Evolutionary conservation across 2,329 filamentous ascomycete species (phyloP).

Genomic region (Septoria petroselini): DNA sequence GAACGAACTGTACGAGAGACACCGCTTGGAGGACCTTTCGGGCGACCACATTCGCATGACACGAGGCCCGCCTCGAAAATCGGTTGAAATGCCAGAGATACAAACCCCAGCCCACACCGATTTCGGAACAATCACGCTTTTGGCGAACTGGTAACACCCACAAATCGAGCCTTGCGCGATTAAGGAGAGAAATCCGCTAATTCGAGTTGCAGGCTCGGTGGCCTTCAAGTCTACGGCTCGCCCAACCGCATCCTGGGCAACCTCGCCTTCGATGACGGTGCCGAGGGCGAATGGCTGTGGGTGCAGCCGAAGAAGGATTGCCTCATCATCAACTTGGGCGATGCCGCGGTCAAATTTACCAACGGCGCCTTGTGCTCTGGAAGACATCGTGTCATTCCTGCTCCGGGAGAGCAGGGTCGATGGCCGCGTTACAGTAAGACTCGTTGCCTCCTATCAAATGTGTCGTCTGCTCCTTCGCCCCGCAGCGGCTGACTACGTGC

Average conservation of each 20-base stretch:
- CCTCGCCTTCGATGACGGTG: slow-evolving; percentile 21
- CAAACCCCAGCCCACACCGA: slow-evolving; percentile 51
- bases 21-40: slow-evolving; percentile 43
- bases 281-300: slow-evolving; percentile 49
- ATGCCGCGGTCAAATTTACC: slow-evolving; percentile 48
- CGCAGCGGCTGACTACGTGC: neutral
- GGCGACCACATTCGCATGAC: slow-evolving; percentile 55
- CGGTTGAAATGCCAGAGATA: slow-evolving; percentile 37
- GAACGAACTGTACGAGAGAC: slow-evolving; percentile 46
- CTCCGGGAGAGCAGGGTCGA: slow-evolving; percentile 50
- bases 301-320: slow-evolving; percentile 51
- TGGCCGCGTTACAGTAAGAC: slow-evolving; percentile 46
- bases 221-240: slow-evolving; percentile 48
- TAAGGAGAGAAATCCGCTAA: too few relatives aligned
- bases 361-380: slow-evolving; percentile 44
- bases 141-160: slow-evolving; percentile 49
- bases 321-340: slow-evolving; percentile 50
- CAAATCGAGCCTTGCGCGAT: too few relatives aligned
- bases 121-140: slow-evolving; percentile 55
- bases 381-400: slow-evolving; percentile 51
- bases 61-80: slow-evolving; percentile 48
- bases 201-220: slow-evolving; percentile 36
- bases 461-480: neutral
- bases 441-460: neutral
- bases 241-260: slow-evolving; percentile 26